Conservation (phyloP, 176 grass and related monocot species). For the Pontederia paniculata region DNA sequence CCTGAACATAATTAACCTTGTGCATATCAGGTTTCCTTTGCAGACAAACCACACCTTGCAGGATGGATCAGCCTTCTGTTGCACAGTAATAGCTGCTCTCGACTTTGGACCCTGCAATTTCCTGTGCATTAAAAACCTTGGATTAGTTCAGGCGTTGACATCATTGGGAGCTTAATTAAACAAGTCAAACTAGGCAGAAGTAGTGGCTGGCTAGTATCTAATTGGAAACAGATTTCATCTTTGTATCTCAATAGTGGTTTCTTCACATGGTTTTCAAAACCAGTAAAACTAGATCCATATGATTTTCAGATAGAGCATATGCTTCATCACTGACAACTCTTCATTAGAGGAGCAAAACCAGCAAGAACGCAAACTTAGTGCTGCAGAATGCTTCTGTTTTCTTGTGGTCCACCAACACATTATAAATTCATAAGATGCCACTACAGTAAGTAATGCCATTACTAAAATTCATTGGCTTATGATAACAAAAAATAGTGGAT, state of each 20-base stretch:
- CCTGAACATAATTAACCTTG: constrained; percentile 30
- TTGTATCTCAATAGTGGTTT: neutral
- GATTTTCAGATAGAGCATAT: too few relatives aligned
- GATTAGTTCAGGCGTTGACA: constrained; percentile 8
- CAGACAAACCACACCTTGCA: constrained; percentile 62
- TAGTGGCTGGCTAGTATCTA: neutral
- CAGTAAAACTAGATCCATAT: too few relatives aligned
- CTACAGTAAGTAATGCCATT: too few relatives aligned
- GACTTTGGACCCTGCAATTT: constrained; percentile 47
- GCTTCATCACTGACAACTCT: neutral
- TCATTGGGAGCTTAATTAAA: neutral
- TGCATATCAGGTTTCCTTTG: constrained; percentile 50
- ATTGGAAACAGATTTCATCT: neutral
- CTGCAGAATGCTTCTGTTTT: too few relatives aligned
- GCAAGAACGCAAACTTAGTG: too few relatives aligned
- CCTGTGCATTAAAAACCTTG: constrained; percentile 25
- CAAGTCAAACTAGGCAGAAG: constrained; percentile 2
- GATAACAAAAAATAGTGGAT: too few relatives aligned
- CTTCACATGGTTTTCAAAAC: neutral
- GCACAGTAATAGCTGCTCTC: constrained; percentile 40
- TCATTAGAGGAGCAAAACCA: too few relatives aligned
- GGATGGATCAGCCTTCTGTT: constrained; percentile 37
- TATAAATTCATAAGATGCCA: too few relatives aligned
- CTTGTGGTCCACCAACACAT: too few relatives aligned
- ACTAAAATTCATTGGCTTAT: too few relatives aligned